Base-by-base conservation (phyloP, 2,329 filamentous ascomycete genomes). In the Alternaria sp. region DNA sequence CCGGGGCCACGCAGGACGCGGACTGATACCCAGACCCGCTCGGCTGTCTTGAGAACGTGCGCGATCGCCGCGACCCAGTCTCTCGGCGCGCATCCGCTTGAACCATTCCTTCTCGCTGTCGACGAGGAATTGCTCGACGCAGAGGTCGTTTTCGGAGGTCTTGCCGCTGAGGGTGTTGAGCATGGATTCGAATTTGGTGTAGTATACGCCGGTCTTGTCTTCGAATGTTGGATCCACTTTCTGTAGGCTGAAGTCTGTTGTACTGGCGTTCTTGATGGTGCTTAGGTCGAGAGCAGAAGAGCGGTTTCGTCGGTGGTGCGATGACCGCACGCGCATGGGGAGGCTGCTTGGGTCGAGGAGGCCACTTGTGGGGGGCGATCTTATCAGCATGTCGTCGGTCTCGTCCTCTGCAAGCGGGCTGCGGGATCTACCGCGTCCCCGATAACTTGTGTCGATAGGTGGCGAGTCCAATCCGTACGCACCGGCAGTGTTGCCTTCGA, bases 31-130 rank as follows among this genome's bases (percentile, higher is more conserved):
- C 44, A 46, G 44, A 15, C 44, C 44, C 13, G 21, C 13, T 46
- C 44, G 19, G 19, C 19, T 46, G 19, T 25, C 44, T 23, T 46
- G 44, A 15, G 44, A 46, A 25, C 12, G 44, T 7, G 44, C 19
- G 1, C 44, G 44, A 6, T 46, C 44, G 4, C 44, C 44, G 11
- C 44, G 44, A 15, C 44, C 44, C 19, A 46, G 19, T 46, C 44
- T 46, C 21, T 46, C 44, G 4, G 44, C 44, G 21, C 53, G 49
- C 25, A 51, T 51, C 15, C 30, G 23, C 30, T 51, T 43, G 47
- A 89, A 91, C 89, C 89, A 91, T 66, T 88, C 84, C 81, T 90
- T 90, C 76, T 91, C 88, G 23, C 87, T 88, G 72, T 87, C 87
- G 63, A 86, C 84, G 12, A 91, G 80, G 73, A 87, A 91, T 44